phyloP scores from a whole-genome alignment of 257 asterid genomes.

The Phtheirospermum japonicum region DNA sequence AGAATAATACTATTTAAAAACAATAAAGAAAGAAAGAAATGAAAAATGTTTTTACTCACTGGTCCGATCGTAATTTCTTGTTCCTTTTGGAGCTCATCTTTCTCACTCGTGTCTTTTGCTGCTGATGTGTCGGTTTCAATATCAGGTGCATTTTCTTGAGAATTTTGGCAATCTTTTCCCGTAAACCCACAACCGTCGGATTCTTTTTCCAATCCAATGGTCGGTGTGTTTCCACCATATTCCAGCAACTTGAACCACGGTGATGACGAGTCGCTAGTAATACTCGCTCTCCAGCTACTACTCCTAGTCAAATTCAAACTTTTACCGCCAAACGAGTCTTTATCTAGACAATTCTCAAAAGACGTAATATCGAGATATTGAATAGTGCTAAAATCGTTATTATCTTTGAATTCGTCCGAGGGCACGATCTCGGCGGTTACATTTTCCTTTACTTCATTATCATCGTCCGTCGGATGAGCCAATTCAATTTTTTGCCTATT shows the following conservation, averaged over 20 bases:
- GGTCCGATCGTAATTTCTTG: conserved; percentile 10
- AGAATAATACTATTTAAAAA: background rate
- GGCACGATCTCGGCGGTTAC: background rate
- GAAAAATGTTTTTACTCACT: conserved; percentile 25
- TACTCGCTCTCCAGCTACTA: conserved; percentile 52
- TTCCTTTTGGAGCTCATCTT: conserved; percentile 38
- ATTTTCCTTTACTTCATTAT: conserved; percentile 27
- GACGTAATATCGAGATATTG: conserved; percentile 35
- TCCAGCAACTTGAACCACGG: conserved; percentile 40
- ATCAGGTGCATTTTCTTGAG: conserved; percentile 36
- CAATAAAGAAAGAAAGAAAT: background rate
- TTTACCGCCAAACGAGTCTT: conserved; percentile 32
- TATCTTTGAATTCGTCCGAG: background rate
- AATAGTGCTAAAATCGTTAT: conserved; percentile 31
- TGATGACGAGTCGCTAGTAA: conserved; percentile 32
- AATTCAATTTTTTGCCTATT: background rate
- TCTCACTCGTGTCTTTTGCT: conserved; percentile 28
- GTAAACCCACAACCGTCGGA: conserved; percentile 33
- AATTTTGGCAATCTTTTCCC: conserved; percentile 35
- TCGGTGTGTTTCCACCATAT: conserved; percentile 40
- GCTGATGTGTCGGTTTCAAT: conserved; percentile 37
- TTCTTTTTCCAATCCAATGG: conserved; percentile 42
- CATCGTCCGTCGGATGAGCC: conserved; percentile 33
- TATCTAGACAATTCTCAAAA: conserved; percentile 30
- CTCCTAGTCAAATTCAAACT: conserved; percentile 47